Conservation (phyloP, 1,284 basidiomycete species). For the Sporisorium scitamineum region DNA sequence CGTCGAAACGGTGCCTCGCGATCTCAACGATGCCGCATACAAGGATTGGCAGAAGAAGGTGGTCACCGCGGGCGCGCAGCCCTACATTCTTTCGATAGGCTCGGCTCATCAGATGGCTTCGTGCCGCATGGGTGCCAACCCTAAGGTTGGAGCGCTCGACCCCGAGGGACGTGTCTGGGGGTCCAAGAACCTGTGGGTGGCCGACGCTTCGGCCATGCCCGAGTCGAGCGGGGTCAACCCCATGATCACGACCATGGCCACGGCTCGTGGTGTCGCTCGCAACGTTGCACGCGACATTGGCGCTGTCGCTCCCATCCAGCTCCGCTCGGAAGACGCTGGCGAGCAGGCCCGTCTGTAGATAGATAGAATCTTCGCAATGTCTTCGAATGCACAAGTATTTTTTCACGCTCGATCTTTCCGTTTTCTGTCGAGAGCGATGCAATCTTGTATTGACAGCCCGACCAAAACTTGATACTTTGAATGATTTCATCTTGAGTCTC, state of each 20-base stretch:
- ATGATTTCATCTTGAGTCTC: neutral
- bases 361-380: neutral
- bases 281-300: slow-evolving; percentile 67
- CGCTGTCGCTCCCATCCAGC: slow-evolving; percentile 33
- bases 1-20: slow-evolving; percentile 54
- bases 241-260: slow-evolving; percentile 71
- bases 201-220: slow-evolving; percentile 71
- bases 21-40: slow-evolving; percentile 60
- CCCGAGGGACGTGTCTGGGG: slow-evolving; percentile 71
- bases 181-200: slow-evolving; percentile 70
- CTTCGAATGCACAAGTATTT: neutral
- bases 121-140: slow-evolving; percentile 69
- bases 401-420: neutral
- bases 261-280: slow-evolving; percentile 60
- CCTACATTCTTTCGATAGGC: slow-evolving; percentile 53
- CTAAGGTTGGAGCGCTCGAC: slow-evolving; percentile 69
- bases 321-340: slow-evolving; percentile 20
- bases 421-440: neutral
- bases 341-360: slow-evolving; percentile 36
- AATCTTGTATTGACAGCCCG: neutral
- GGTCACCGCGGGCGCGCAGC: slow-evolving; percentile 45
- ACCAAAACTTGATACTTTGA: neutral
- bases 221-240: slow-evolving; percentile 72
- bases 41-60: slow-evolving; percentile 65
- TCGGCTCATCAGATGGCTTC: slow-evolving; percentile 71